Conservation (phyloP, 2,329 filamentous ascomycete genomes). For the Penicillium occitanis region DNA sequence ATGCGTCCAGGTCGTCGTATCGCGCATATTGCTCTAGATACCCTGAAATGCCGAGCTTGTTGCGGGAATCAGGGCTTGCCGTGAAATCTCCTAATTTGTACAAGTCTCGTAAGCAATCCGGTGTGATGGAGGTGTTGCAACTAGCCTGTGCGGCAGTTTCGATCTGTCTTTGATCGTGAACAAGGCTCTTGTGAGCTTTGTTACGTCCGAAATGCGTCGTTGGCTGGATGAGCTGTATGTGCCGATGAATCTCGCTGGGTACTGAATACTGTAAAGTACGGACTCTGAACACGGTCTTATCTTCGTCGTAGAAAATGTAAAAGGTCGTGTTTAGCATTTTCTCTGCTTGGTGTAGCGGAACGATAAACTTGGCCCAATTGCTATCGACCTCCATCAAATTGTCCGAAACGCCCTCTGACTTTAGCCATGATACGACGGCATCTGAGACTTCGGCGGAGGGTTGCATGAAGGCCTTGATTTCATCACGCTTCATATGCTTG, state of each 20-base stretch:
- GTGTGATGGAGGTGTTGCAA: slow-evolving; percentile 48
- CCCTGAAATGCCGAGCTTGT: slow-evolving; percentile 48
- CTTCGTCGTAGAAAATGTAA: slow-evolving; percentile 54
- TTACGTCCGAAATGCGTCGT: slow-evolving; percentile 62
- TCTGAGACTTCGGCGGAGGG: slow-evolving; percentile 51
- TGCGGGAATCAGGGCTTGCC: slow-evolving; percentile 36
- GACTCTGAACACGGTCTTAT: slow-evolving; percentile 47
- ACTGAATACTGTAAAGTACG: slow-evolving; percentile 63
- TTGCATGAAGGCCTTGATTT: slow-evolving; percentile 56
- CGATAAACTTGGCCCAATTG: slow-evolving; percentile 62
- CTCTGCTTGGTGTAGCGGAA: slow-evolving; percentile 48
- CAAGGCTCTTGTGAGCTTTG: slow-evolving; percentile 41
- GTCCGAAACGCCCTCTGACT: slow-evolving; percentile 49
- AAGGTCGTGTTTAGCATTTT: slow-evolving; percentile 59
- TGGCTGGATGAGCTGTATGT: slow-evolving; percentile 64
- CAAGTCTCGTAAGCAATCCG: slow-evolving; percentile 50
- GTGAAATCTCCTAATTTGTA: slow-evolving; percentile 50
- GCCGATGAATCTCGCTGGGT: slow-evolving; percentile 53
- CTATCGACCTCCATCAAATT: slow-evolving; percentile 51
- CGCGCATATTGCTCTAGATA: slow-evolving; percentile 56
- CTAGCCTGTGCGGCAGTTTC: slow-evolving; percentile 27
- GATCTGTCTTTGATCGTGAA: slow-evolving; percentile 27
- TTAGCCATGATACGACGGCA: slow-evolving; percentile 58
- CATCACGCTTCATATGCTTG: slow-evolving; percentile 60
- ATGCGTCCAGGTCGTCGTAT: slow-evolving; percentile 56